Percentiles rank a stretch among this genome's conserved stretches.
These are phyloP conservation scores for Debaryomycetaceae sp. DNA, from an alignment of 1,139 yeast species.

Conservation along the genomic window DNA sequence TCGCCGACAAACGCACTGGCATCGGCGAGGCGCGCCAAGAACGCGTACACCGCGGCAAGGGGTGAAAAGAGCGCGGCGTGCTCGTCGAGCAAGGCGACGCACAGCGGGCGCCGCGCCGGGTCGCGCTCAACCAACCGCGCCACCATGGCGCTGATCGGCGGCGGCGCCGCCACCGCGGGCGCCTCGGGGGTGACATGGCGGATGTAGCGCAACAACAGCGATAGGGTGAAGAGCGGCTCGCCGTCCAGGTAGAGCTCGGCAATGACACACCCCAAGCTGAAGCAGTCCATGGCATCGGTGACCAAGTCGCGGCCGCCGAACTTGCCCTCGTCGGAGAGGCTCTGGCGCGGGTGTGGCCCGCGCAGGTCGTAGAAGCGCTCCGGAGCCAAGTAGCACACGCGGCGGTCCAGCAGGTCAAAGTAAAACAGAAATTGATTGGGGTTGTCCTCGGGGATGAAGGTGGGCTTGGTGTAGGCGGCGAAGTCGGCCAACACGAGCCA, in stretches of 20 bases:
- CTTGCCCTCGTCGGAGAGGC: slow-evolving; percentile 21
- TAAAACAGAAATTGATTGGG: slow-evolving; percentile 92
- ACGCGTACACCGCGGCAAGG: too few species aligned
- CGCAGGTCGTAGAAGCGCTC: slow-evolving; percentile 62
- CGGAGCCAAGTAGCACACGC: slow-evolving; percentile 91
- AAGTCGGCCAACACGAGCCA: slow-evolving; percentile 84
- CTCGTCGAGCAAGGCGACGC: too few species aligned
- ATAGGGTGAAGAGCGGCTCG: slow-evolving; percentile 75
- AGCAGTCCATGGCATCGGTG: slow-evolving; percentile 76
- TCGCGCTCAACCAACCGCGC: too few species aligned
- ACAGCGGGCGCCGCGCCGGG: too few species aligned
- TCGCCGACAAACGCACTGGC: too few species aligned
- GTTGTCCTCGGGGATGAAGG: slow-evolving; percentile 83
- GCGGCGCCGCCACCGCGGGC: too few species aligned
- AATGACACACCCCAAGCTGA: slow-evolving; percentile 85
- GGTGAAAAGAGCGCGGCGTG: too few species aligned
- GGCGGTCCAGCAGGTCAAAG: slow-evolving; percentile 83
- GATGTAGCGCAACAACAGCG: slow-evolving; percentile 82
- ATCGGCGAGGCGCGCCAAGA: too few species aligned
- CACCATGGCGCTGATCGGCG: too few species aligned
- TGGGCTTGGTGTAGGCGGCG: slow-evolving; percentile 74
- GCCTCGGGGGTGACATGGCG: too few species aligned
- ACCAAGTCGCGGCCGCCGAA: slow-evolving; percentile 30
- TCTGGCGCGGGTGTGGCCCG: slow-evolving; percentile 14
- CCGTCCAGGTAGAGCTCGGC: slow-evolving; percentile 90